These are phyloP conservation scores for Lyophyllum decastes DNA, from an alignment of 768 basidiomycete genomes.

Conservation along the genomic window DNA sequence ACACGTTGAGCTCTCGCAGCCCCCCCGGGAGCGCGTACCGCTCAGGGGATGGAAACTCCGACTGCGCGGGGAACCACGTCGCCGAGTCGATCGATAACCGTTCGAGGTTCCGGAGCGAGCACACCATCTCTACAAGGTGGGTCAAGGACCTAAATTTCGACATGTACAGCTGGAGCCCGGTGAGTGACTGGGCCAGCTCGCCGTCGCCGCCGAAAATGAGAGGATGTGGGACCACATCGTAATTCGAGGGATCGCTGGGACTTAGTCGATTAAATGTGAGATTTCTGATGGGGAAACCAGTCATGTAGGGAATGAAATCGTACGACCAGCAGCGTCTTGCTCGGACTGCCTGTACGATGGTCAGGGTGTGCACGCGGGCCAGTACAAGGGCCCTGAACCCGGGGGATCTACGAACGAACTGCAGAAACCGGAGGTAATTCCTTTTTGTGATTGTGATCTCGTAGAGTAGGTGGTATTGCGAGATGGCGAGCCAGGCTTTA, in stretches of 20 bases:
- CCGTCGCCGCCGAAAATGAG: not conserved
- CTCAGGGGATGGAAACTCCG: not conserved
- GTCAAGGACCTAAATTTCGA: not conserved
- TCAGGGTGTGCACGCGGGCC: not conserved
- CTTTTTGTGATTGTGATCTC: not conserved
- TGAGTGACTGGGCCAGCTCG: not conserved
- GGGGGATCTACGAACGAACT: not conserved
- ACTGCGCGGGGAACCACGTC: not conserved
- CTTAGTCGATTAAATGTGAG: not conserved
- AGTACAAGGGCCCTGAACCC: not conserved
- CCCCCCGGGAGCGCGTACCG: not conserved
- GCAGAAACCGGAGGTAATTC: not conserved
- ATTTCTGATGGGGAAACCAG: not conserved
- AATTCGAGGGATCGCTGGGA: not conserved
- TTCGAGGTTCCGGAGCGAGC: not conserved
- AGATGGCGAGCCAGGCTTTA: not conserved
- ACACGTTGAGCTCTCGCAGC: not conserved
- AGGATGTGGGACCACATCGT: not conserved
- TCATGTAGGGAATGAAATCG: not conserved
- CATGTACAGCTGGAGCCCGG: not conserved
- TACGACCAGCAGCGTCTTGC: not conserved
- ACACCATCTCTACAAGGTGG: not conserved
- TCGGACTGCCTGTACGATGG: not conserved
- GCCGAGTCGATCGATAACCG: not conserved
- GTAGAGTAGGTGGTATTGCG: not conserved